Percentiles rank a stretch among this genome's conserved stretches.
Conservation (phyloP, 345 rosid species). For the Acer saccharum region DNA sequence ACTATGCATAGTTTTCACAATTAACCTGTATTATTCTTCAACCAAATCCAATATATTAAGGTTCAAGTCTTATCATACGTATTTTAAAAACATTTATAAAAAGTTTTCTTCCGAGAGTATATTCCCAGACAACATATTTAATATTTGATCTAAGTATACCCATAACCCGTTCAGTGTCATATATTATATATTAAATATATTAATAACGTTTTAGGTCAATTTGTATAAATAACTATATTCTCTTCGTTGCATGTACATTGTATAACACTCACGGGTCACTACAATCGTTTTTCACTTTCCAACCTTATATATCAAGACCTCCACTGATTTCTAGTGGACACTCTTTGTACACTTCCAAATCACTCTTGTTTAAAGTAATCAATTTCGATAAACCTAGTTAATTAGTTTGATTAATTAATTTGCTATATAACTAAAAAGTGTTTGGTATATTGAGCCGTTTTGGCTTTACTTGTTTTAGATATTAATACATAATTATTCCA, state of each 20-base stretch:
- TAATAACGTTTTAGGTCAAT: no score
- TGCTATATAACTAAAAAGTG: neutral
- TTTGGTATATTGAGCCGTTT: neutral
- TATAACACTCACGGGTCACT: neutral
- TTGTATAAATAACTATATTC: no score
- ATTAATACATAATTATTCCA: neutral
- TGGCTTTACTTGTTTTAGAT: neutral
- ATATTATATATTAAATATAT: no score
- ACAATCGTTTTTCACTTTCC: constrained; percentile 5
- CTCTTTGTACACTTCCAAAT: neutral
- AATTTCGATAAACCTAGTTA: neutral
- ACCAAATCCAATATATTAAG: neutral
- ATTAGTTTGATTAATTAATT: neutral
- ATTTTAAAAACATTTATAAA: no score
- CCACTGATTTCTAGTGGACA: constrained; percentile 9
- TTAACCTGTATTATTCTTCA: neutral
- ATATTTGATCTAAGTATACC: no score
- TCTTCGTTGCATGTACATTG: neutral
- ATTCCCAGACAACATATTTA: no score
- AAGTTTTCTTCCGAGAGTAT: no score
- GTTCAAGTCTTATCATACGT: no score
- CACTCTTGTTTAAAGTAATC: neutral
- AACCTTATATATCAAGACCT: neutral
- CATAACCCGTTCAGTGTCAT: no score
- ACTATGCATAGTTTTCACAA: neutral